Evolutionary conservation across 352 stramenopile species (phyloP), one percentile per base, ranked within the genome.

Genomic region (Globisporangium uncinulatum): DNA sequence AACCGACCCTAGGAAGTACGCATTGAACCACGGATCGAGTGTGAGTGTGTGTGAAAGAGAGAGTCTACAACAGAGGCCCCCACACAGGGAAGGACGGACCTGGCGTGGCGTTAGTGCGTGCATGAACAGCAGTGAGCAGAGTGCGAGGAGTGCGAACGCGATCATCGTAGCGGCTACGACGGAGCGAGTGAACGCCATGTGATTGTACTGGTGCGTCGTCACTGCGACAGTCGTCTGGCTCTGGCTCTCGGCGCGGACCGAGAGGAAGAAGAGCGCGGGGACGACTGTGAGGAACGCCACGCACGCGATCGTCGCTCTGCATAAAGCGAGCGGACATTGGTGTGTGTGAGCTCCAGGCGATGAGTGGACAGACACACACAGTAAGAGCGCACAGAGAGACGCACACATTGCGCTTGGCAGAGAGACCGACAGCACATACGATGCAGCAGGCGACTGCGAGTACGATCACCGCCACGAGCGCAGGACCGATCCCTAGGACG

Each of bases 391-490:
- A 37, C 34, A 4, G 31, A 41, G 17, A 15, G 4, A 6, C 61
- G 34, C 21, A 64, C 61, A 51, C 15, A 11, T 50, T 57, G 11
- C 50, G 58, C 13, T 59, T 49, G 1, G 42, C 53, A 24, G 68
- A 71, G 32, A 65, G 70, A 10, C 71, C 71, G 37, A 72, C 46
- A 32, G 62, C 51, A 46, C 65, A 76, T 14, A 79, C 59, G 36
- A 74, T 36, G 8, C 59, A 36, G 46, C 59, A 74, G 29, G 56
- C 60, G n/a, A 74, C 32, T 1, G 51, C 63, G 45, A 79, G 51
- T 31, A 79, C 63, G 39, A 76, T 63, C 49, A 76, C 57, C 15
- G 65, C 68, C 15, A 79, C 65, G 32, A 79, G 63, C 6, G 63
- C 68, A 2, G 68, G 71, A 1, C 68, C 71, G 3, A 79, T 54